phyloP scores from a whole-genome alignment of 2,329 filamentous ascomycete species.

The Colletotrichum chlorophyti region DNA sequence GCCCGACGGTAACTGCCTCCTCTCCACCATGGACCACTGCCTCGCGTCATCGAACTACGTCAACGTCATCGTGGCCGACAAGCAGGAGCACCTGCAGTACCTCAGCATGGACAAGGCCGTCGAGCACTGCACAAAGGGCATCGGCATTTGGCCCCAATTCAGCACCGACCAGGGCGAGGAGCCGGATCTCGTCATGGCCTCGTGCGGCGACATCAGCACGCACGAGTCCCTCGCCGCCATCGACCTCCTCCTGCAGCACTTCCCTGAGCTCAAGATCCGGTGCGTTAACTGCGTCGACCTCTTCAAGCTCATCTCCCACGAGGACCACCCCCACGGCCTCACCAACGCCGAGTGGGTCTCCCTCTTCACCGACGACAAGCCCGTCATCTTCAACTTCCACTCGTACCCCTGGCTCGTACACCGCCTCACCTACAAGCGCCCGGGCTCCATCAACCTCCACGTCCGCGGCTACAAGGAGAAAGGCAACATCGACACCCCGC shows the following conservation, averaged over 20 bases:
- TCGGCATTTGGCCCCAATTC: constrained; percentile 80
- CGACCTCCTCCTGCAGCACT: constrained; percentile 73
- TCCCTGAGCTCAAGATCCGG: constrained; percentile 77
- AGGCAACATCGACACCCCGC: constrained; percentile 83
- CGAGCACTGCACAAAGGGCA: constrained; percentile 79
- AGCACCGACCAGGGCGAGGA: constrained; percentile 73
- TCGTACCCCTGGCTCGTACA: constrained; percentile 83
- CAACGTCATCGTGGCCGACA: constrained; percentile 81
- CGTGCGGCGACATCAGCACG: constrained; percentile 77
- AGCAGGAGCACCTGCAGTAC: constrained; percentile 80
- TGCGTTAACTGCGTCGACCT: constrained; percentile 83
- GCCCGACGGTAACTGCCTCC: constrained; percentile 79
- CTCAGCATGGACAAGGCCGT: constrained; percentile 76
- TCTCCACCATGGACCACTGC: constrained; percentile 80
- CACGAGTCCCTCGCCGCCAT: constrained; percentile 78
- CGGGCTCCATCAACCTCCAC: constrained; percentile 71
- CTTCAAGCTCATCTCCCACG: constrained; percentile 77
- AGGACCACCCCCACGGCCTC: constrained; percentile 77
- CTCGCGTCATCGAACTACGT: constrained; percentile 78
- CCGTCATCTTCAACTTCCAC: constrained; percentile 86
- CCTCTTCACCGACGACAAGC: constrained; percentile 75
- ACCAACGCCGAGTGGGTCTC: constrained; percentile 69
- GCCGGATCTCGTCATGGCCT: constrained; percentile 79
- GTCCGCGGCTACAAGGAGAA: constrained; percentile 85
- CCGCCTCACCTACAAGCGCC: constrained; percentile 77